Percentiles rank a stretch among this genome's conserved stretches.
phyloP scores from a whole-genome alignment of 1,139 yeast genomes.

The Candida sanyaensis region DNA sequence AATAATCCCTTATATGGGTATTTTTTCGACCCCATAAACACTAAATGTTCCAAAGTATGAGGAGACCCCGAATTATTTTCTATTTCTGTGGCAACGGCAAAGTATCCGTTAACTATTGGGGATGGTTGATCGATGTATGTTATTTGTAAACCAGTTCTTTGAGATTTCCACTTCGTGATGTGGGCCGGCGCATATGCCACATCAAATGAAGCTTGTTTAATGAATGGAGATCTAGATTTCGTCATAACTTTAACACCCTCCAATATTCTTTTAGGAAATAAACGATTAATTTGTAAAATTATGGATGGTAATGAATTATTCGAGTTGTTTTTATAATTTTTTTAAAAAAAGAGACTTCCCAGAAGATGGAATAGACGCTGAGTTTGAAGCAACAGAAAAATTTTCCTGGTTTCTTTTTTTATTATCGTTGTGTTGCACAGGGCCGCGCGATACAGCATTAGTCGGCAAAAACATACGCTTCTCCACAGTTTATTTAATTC shows the following conservation, averaged over 20 bases:
- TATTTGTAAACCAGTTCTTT: conserved; percentile 79
- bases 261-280: not conserved
- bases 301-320: not conserved
- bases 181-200: conserved; percentile 64
- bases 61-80: conserved; percentile 89
- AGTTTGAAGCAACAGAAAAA: too few species aligned
- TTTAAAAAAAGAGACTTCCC: too few species aligned
- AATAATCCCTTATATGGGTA: conserved; percentile 91
- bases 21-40: conserved; percentile 90
- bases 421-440: too few species aligned
- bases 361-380: too few species aligned
- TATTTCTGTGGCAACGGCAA: conserved; percentile 94
- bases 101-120: conserved; percentile 89
- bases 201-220: conserved; percentile 50
- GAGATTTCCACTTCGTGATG: conserved; percentile 72
- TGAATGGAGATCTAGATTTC: conserved; percentile 24
- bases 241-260: conserved; percentile 10
- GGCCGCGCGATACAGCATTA: too few species aligned
- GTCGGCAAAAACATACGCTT: too few species aligned
- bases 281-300: conserved; percentile 4
- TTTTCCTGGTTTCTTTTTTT: too few species aligned
- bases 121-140: conserved; percentile 78
- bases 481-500: too few species aligned
- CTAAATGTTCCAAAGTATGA: conserved; percentile 91
- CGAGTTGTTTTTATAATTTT: too few species aligned